Base-by-base conservation (phyloP, 1,284 basidiomycete species). In the Naganishia cerealis region DNA sequence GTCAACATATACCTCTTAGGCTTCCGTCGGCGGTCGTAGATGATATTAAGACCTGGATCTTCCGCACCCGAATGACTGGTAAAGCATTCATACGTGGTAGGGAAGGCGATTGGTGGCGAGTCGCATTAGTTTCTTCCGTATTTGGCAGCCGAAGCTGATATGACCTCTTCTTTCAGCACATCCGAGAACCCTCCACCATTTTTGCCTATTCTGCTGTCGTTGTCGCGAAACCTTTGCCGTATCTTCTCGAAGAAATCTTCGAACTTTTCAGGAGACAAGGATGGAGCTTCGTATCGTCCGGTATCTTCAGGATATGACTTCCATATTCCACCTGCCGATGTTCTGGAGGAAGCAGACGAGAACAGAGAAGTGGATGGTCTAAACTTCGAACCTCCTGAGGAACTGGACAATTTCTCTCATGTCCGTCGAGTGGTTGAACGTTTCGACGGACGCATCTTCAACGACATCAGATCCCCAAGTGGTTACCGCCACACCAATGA, bases 11-110 rank as follows among this genome's bases (percentile, higher is more conserved):
- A 13, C n/a, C 6, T 26, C 12, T n/a, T 10, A 58, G 39, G 16
- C 52, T 66, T 36, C 68, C 57, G 9, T 36, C 57, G 13, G 24
- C 40, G 2, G 57, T 66, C 15, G 39, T 69, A 3, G 55, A 55
- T 2, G 63, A 69, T 38, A 66, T 69, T 46, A 66, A 50, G n/a
- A 21, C 33, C 15, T 69, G 68, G 68, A 66, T 69, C 50, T 50
- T 46, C 15, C 46, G 38, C 29, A 42, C 40, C 6, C 21, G 42
- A 33, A 13, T 69, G 16, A 42, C 40, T 15, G 68, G 68, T 10
- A 69, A 59, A 33, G 63, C 50, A 5, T 69, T 69, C 38, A 21
- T 69, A n/a, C 13, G 21, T 16, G 68, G 65, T 12, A 43, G 36
- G 1, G 65, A 69, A 39, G 43, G 57, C 16, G 53, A 58, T 21